Evolutionary conservation across 768 basidiomycete species (phyloP).

Genomic region (Trametes cingulata): DNA sequence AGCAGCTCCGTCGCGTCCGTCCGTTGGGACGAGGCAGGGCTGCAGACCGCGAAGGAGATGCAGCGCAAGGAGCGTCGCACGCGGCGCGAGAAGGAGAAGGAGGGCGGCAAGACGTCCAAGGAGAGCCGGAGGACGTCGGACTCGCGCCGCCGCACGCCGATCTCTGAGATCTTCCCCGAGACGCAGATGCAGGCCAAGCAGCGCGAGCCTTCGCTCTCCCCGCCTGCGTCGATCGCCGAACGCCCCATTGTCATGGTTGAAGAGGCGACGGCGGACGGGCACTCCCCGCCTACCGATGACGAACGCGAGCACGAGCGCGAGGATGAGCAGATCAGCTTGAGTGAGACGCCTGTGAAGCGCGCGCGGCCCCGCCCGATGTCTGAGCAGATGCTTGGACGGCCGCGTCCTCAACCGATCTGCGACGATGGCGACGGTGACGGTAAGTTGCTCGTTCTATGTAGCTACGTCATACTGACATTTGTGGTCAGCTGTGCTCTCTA

Average conservation of each 20-base stretch:
- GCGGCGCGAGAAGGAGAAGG: constrained; percentile 34
- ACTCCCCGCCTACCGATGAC: constrained; percentile 28
- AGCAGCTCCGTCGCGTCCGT: constrained; percentile 42
- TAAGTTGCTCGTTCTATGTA: constrained; percentile 30
- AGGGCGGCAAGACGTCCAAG: constrained; percentile 30
- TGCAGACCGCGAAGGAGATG: constrained; percentile 49
- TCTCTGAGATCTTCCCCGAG: constrained; percentile 64
- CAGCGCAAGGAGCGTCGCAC: constrained; percentile 31
- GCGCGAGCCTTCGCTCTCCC: constrained; percentile 14
- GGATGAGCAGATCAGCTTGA: constrained; percentile 17
- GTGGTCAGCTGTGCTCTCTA: constrained; percentile 55
- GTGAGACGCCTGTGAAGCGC: constrained; percentile 41
- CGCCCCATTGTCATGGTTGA: constrained; percentile 45
- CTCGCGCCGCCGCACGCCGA: constrained; percentile 51
- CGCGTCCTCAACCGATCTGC: constrained; percentile 51
- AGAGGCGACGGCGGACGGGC: constrained; percentile 55
- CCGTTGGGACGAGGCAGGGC: constrained; percentile 51
- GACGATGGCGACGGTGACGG: constrained; percentile 56
- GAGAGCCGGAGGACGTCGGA: constrained; percentile 52
- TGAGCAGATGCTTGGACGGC: constrained; percentile 57
- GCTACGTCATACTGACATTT: background rate
- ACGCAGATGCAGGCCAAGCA: constrained; percentile 17
- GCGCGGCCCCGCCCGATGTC: constrained; percentile 58
- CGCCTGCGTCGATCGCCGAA: constrained; percentile 10
- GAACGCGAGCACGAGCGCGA: constrained; percentile 1